Evolutionary conservation across 2,329 filamentous ascomycete species (phyloP).

Genomic region (Alternaria sp.): DNA sequence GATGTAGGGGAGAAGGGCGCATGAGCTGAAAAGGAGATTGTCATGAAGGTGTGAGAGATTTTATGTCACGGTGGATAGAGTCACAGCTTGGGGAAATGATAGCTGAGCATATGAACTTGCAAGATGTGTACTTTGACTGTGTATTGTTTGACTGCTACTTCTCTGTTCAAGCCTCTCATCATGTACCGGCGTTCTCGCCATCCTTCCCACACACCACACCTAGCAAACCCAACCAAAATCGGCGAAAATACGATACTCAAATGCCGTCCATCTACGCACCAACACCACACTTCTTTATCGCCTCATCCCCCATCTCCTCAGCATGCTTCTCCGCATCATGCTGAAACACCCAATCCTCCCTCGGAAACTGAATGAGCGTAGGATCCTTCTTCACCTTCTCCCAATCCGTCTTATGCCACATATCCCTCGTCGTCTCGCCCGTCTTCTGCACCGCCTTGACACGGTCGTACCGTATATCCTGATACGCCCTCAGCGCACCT

Average conservation of each 20-base stretch:
- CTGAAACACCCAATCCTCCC: conserved; percentile 46
- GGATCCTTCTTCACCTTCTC: conserved; percentile 45
- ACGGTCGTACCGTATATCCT: conserved; percentile 46
- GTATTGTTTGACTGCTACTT: not conserved
- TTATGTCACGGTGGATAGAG: not conserved
- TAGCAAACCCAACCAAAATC: accelerated
- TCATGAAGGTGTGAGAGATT: not conserved
- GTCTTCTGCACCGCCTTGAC: conserved; percentile 48
- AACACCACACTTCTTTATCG: conserved; percentile 30
- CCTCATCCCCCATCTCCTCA: conserved; percentile 41
- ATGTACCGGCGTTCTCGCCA: not conserved
- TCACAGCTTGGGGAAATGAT: not conserved
- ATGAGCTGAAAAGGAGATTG: not conserved
- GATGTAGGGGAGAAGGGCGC: conserved; percentile 9
- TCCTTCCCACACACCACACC: not conserved
- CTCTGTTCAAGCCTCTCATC: not conserved
- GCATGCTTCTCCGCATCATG: conserved; percentile 44
- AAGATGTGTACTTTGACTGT: not conserved
- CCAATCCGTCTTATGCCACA: conserved; percentile 50
- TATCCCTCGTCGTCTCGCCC: conserved; percentile 46
- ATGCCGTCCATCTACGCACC: not conserved
- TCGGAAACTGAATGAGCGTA: conserved; percentile 39
- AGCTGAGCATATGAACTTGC: not conserved
- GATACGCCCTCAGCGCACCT: conserved; percentile 43
- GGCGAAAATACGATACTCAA: not conserved